Conservation (phyloP, 306 rosid genomes). For the Cucumis melo region DNA sequence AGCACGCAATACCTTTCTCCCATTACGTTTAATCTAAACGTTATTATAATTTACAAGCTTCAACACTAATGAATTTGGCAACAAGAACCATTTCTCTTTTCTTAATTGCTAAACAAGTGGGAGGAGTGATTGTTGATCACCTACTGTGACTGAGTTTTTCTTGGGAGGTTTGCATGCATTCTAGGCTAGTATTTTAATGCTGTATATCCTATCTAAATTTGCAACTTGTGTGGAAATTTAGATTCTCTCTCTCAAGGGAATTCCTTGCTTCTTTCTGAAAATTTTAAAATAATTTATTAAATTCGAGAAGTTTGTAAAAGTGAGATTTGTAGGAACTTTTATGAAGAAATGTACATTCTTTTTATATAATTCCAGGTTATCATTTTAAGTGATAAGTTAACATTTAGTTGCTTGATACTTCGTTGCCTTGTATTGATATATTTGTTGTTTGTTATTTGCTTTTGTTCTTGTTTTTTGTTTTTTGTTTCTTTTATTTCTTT, state of each 20-base stretch:
- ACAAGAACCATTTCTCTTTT: neutral
- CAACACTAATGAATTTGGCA: neutral
- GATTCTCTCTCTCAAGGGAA: neutral
- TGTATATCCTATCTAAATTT: neutral
- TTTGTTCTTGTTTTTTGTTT: too few relatives aligned
- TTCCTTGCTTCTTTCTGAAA: neutral
- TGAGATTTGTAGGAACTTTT: neutral
- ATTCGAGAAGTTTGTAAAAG: neutral
- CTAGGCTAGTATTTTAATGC: neutral
- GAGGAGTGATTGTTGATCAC: neutral
- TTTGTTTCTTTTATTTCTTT: neutral
- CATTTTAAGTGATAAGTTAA: neutral
- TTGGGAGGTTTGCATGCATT: neutral
- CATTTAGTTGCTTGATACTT: neutral
- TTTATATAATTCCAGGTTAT: neutral
- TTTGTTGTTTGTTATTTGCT: neutral
- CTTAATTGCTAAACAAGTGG: neutral
- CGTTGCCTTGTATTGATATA: neutral
- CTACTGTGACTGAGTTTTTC: neutral
- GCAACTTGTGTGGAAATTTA: neutral
- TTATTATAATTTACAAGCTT: neutral
- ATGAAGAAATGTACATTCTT: neutral
- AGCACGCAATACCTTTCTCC: neutral
- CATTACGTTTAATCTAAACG: neutral
- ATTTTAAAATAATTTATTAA: neutral